phyloP scores from a whole-genome alignment of 164 flowering plant genomes.

The Vitis rotundifolia region DNA sequence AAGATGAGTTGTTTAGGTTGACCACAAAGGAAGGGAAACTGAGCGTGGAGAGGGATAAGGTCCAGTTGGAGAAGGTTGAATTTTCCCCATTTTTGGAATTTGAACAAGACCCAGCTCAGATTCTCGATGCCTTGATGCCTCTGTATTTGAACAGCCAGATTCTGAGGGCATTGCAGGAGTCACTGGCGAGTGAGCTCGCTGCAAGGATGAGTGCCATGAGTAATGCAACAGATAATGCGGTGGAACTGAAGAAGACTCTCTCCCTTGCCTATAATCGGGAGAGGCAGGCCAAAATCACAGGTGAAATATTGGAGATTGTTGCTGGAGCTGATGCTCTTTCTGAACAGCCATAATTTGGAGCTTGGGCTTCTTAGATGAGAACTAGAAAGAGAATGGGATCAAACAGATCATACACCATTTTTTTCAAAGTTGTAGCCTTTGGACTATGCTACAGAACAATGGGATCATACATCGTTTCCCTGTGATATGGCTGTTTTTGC shows the following conservation, averaged over 20 bases:
- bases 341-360: neutral
- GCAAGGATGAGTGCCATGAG: conserved; percentile 92
- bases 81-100: conserved; percentile 61
- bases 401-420: too few relatives aligned
- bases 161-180: conserved; percentile 85
- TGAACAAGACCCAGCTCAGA: conserved; percentile 97
- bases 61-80: conserved; percentile 27
- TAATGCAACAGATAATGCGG: conserved; percentile 81
- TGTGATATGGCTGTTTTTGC: too few relatives aligned
- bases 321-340: conserved; percentile 80
- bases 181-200: conserved; percentile 88
- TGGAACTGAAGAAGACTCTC: conserved; percentile 63
- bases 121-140: conserved; percentile 89
- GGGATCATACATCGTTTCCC: too few relatives aligned
- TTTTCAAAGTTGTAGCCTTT: too few relatives aligned
- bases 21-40: conserved; percentile 79
- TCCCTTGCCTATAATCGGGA: conserved; percentile 56
- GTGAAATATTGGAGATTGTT: conserved; percentile 90
- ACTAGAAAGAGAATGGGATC: too few relatives aligned
- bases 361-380: too few relatives aligned
- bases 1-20: conserved; percentile 83
- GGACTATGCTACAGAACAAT: too few relatives aligned
- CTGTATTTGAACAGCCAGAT: conserved; percentile 87
- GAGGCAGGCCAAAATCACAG: conserved; percentile 87
- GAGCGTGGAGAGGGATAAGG: conserved; percentile 60